phyloP scores from a whole-genome alignment of 768 basidiomycete species.

The Mycena albidolilacea region DNA sequence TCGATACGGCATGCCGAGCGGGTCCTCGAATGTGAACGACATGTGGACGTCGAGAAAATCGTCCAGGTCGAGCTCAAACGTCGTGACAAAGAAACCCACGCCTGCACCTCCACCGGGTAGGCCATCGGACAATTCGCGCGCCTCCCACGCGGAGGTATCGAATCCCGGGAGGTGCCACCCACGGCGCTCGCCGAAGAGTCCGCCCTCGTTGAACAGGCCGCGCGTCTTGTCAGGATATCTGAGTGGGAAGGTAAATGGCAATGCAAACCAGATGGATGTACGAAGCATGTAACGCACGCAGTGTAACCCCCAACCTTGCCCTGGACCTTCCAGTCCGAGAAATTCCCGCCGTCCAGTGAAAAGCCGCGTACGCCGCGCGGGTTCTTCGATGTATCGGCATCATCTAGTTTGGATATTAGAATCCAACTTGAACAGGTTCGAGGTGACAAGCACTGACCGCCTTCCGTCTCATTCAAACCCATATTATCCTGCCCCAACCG shows the following conservation, averaged over 20 bases:
- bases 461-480: conserved; percentile 77
- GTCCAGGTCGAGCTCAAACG: conserved; percentile 75
- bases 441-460: conserved; percentile 52
- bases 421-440: background rate
- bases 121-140: conserved; percentile 72
- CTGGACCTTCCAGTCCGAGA: conserved; percentile 79
- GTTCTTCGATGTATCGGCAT: conserved; percentile 73
- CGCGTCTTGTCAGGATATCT: conserved; percentile 84
- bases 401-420: conserved; percentile 44
- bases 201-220: conserved; percentile 81
- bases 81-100: conserved; percentile 87
- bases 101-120: conserved; percentile 73
- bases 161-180: conserved; percentile 88
- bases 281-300: conserved; percentile 53
- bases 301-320: conserved; percentile 81
- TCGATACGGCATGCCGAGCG: conserved; percentile 76
- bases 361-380: conserved; percentile 88
- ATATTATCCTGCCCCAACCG: conserved; percentile 73
- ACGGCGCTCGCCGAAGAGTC: conserved; percentile 74
- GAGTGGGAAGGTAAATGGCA: background rate
- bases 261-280: background rate
- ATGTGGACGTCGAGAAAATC: conserved; percentile 74
- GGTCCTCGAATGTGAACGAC: conserved; percentile 81
- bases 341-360: conserved; percentile 72
- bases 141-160: conserved; percentile 72